Evolutionary conservation across 2,329 filamentous ascomycete species (phyloP).

Genomic region (Pochonia chlamydosporia): DNA sequence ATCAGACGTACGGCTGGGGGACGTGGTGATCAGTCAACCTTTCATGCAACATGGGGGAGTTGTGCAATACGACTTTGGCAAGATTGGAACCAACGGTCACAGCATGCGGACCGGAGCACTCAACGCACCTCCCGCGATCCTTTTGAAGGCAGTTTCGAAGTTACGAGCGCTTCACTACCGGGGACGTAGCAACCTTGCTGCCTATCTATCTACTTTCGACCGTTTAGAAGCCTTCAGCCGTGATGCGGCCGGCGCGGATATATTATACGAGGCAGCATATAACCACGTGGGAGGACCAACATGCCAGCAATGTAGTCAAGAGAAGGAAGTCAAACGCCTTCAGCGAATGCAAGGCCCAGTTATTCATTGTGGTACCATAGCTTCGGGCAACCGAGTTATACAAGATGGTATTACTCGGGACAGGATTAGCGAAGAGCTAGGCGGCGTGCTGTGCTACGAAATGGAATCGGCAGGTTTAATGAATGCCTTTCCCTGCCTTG

Average conservation of each 20-base stretch:
- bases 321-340: no score
- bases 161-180: neutral
- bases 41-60: neutral
- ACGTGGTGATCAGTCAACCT: neutral
- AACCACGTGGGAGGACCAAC: neutral
- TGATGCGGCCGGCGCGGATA: neutral
- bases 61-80: neutral
- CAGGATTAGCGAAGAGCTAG: neutral
- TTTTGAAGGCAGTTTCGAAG: neutral
- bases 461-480: no score
- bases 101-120: neutral
- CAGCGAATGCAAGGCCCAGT: neutral
- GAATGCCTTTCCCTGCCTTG: conserved; percentile 22
- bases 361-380: neutral
- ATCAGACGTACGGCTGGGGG: neutral
- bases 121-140: neutral
- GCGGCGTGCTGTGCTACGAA: neutral
- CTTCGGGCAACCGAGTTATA: neutral
- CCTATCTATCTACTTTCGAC: neutral
- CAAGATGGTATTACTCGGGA: neutral
- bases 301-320: neutral
- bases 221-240: neutral
- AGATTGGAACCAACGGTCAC: neutral
- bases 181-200: neutral
- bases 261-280: neutral